A percentile compares a stretch with the other conserved stretches of the same genome.
phyloP scores from a whole-genome alignment of 495 filamentous ascomycete genomes.

The Beverwykella pulmonaria region DNA sequence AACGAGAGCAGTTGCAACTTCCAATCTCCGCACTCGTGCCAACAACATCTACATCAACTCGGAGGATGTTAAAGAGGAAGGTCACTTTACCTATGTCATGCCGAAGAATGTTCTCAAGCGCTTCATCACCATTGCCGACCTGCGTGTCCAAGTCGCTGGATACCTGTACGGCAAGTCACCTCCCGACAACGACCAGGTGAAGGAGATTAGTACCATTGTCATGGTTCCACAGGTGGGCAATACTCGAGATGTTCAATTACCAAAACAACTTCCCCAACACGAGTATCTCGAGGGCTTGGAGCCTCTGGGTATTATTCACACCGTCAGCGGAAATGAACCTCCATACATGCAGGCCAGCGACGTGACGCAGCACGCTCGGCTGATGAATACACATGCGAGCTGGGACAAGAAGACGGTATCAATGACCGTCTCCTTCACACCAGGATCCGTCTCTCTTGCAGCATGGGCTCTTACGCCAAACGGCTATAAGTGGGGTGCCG shows the following conservation, averaged over 20 bases:
- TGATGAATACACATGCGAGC: slow-evolving; percentile 77
- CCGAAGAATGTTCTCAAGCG: slow-evolving; percentile 98
- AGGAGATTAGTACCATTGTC: slow-evolving; percentile 93
- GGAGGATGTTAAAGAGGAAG: slow-evolving; percentile 79
- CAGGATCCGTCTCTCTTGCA: slow-evolving; percentile 93
- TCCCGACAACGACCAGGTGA: slow-evolving; percentile 92
- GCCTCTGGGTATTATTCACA: slow-evolving; percentile 94
- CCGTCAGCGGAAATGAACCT: slow-evolving; percentile 89
- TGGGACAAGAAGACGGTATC: slow-evolving; percentile 97
- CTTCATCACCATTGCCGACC: slow-evolving; percentile 97
- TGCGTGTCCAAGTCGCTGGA: slow-evolving; percentile 93
- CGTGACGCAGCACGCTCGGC: slow-evolving; percentile 86
- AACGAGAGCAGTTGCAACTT: slow-evolving; percentile 92
- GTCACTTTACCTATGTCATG: slow-evolving; percentile 93
- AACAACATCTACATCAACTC: slow-evolving; percentile 99
- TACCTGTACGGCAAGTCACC: slow-evolving; percentile 95
- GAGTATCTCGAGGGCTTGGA: slow-evolving; percentile 87
- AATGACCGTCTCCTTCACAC: slow-evolving; percentile 96
- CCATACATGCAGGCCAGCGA: slow-evolving; percentile 94
- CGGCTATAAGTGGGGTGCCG: slow-evolving; percentile 95
- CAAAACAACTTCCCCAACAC: slow-evolving; percentile 90
- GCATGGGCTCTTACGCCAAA: slow-evolving; percentile 89
- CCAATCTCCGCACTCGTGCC: slow-evolving; percentile 88
- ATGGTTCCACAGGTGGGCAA: slow-evolving; percentile 97
- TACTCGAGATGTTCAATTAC: slow-evolving; percentile 86